Base-by-base conservation (phyloP, 1,284 basidiomycete genomes). In the Schizophyllum amplum region DNA sequence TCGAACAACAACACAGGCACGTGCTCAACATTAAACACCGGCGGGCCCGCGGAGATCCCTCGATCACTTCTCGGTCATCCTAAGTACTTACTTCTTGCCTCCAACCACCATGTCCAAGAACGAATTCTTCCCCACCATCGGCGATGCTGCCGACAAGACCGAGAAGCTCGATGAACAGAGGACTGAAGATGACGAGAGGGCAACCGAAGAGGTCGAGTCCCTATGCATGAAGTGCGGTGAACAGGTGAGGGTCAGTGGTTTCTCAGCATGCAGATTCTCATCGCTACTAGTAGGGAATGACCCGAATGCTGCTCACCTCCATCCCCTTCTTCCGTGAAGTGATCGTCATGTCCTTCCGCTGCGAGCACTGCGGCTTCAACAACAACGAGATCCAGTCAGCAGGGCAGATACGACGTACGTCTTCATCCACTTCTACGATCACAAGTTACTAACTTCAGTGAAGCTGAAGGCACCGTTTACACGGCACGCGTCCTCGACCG, bases 321-420 rank as follows among this genome's bases (percentile, higher is more conserved):
- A 99, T 99, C 58, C 97, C 97, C 0, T 99, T 90, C 76, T 99
- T 99, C 76, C 81, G 85, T 57, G 92, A 99, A 72, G 89, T 99
- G 57, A 91, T 99, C 65, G 84, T 99, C 59, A 94, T 95, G 82
- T 95, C 92, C 49, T 99, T 99, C 77, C 82, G 84, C 58, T 99
- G 97, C 70, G 91, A 96, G 56, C 87, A 94, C 69, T 99, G 97
- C 66, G 94, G 94, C 21, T 75, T 82, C 65, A 72, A 82, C 48
- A 98, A 99, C 73, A 99, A 95, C 67, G 96, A 99, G 72, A 90
- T 98, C 52, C 94, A 98, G 68, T 86, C 90, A 7, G 97, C 97
- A 0, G 92, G 93, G 5, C 71, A 81, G 59, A 96, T 98, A 58
- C 83, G 92, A 76, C 84, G 94, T 92, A 65, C 63, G 85, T 74